These are phyloP conservation scores for Ceratocystis cubensis DNA, from an alignment of 2,329 filamentous ascomycete genomes.

Conservation along the genomic window DNA sequence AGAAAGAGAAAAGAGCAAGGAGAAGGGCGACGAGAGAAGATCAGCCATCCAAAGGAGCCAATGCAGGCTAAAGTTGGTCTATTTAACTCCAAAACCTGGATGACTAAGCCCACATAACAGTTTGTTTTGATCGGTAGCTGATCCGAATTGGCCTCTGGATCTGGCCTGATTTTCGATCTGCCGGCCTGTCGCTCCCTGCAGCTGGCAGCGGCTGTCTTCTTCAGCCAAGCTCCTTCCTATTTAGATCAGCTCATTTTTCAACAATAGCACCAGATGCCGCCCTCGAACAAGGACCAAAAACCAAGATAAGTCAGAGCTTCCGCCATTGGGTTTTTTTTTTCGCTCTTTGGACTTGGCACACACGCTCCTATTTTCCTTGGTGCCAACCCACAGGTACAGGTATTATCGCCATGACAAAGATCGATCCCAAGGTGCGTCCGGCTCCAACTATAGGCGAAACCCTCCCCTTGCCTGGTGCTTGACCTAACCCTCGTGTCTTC, in stretches of 20 bases:
- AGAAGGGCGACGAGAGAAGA: too few relatives aligned
- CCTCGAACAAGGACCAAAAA: not conserved
- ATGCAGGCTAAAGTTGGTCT: too few relatives aligned
- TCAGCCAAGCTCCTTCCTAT: not conserved
- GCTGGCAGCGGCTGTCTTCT: not conserved
- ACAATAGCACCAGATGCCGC: not conserved
- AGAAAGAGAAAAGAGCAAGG: too few relatives aligned
- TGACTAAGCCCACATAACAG: too few relatives aligned
- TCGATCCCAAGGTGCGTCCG: conserved; percentile 21
- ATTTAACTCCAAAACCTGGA: too few relatives aligned
- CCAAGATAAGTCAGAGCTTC: not conserved
- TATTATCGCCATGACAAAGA: conserved; percentile 17
- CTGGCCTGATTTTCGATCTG: not conserved
- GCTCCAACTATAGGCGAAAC: not conserved
- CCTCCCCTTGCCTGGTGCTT: not conserved
- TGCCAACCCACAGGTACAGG: too few relatives aligned
- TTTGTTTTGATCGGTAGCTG: not conserved
- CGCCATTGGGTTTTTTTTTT: not conserved
- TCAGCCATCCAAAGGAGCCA: not conserved
- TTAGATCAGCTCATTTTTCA: not conserved
- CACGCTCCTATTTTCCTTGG: too few relatives aligned
- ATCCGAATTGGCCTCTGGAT: not conserved
- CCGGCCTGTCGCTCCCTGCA: not conserved
- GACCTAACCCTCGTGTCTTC: conserved; percentile 14
- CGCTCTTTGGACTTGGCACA: too few relatives aligned